These are phyloP conservation scores for Aeminium ludgeri DNA, from an alignment of 495 filamentous ascomycete genomes.

Conservation along the genomic window DNA sequence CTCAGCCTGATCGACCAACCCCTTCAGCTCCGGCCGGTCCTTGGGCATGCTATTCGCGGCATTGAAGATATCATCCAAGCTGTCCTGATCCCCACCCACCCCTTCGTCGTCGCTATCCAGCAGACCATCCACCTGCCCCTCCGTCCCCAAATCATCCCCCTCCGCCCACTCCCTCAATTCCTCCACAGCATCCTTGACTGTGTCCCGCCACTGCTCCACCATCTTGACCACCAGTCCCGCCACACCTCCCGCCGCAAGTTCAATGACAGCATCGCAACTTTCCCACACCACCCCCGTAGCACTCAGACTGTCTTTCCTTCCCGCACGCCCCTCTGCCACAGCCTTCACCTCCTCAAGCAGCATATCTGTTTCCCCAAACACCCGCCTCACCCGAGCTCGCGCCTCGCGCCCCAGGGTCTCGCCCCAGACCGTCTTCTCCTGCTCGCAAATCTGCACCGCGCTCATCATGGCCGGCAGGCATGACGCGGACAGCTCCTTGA, in stretches of 20 bases:
- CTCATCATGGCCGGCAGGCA: conserved; percentile 56
- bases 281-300: conserved; percentile 48
- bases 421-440: conserved; percentile 2
- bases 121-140: conserved; percentile 27
- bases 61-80: conserved; percentile 35
- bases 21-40: conserved; percentile 37
- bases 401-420: conserved; percentile 13
- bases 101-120: conserved; percentile 32
- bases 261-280: conserved; percentile 53
- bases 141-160: conserved; percentile 36
- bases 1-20: conserved; percentile 38
- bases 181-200: conserved; percentile 61
- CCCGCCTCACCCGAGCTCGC: conserved; percentile 24
- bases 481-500: conserved; percentile 46
- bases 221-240: conserved; percentile 28
- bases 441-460: conserved; percentile 43
- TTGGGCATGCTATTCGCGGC: conserved; percentile 36
- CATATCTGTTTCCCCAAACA: conserved; percentile 31
- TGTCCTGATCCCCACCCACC: conserved; percentile 26
- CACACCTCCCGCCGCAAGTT: conserved; percentile 46
- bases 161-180: conserved; percentile 65
- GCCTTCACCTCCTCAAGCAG: conserved; percentile 27
- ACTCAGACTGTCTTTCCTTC: conserved; percentile 37
- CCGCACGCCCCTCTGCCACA: conserved; percentile 23
- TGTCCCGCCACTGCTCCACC: conserved; percentile 39